phyloP scores from a whole-genome alignment of 805 yeast species.

The Starmerella riodocensis region DNA sequence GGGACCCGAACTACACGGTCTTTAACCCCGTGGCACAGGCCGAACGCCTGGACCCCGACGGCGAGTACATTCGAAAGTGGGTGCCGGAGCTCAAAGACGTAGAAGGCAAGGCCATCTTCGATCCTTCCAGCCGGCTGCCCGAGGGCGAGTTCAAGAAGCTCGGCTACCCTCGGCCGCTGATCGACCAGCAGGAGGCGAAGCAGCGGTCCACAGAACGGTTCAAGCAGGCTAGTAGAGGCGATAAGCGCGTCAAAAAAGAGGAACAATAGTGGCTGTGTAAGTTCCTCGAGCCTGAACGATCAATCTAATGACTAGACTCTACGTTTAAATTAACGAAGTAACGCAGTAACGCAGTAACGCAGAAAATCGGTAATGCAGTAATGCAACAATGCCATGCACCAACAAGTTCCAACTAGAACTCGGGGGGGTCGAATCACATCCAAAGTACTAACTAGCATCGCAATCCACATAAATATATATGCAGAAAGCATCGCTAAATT shows the following conservation, averaged over 20 bases:
- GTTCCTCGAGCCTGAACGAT: too few species aligned
- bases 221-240: slow-evolving; percentile 7
- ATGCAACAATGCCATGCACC: too few species aligned
- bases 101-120: slow-evolving; percentile 27
- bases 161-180: slow-evolving; percentile 16
- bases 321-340: too few species aligned
- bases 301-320: too few species aligned
- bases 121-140: slow-evolving; percentile 25
- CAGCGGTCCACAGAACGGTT: slow-evolving; percentile 10
- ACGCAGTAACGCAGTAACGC: too few species aligned
- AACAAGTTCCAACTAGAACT: too few species aligned
- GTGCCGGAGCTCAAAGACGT: slow-evolving; percentile 35
- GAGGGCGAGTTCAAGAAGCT: slow-evolving; percentile 14
- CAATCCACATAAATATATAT: too few species aligned
- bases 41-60: slow-evolving; percentile 37
- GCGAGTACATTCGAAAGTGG: slow-evolving; percentile 37
- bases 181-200: slow-evolving; percentile 10
- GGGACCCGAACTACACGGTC: slow-evolving; percentile 49
- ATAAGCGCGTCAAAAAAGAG: background rate
- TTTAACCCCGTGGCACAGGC: slow-evolving; percentile 42
- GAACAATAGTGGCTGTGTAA: too few species aligned
- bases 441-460: too few species aligned
- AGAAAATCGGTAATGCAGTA: too few species aligned
- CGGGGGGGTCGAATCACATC: too few species aligned
- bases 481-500: too few species aligned